Conservation (phyloP, 139 green algal genomes). For the Chlorella sp. region DNA sequence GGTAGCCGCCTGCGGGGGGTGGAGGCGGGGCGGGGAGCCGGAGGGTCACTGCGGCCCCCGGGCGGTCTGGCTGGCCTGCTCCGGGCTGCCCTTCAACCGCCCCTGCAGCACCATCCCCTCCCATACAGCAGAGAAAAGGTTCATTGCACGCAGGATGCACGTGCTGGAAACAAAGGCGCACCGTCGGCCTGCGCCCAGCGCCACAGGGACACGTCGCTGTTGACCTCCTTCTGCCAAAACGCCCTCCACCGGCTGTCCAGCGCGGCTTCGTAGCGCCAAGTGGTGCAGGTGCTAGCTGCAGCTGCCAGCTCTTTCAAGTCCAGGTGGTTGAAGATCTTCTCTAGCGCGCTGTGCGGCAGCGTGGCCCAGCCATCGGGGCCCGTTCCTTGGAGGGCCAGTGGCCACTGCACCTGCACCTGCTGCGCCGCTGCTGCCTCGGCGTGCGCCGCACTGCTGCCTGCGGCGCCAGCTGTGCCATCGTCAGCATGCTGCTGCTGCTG, state of each 20-base stretch:
- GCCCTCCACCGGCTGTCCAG: constrained; percentile 22
- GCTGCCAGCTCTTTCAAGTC: constrained; percentile 25
- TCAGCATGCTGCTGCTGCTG: neutral
- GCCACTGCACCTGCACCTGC: neutral
- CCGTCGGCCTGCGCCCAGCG: constrained; percentile 33
- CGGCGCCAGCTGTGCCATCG: neutral
- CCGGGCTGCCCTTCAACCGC: neutral
- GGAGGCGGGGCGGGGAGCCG: neutral
- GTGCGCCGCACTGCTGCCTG: neutral
- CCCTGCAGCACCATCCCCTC: neutral
- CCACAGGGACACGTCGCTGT: constrained; percentile 30
- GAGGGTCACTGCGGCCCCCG: neutral
- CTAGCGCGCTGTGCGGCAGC: neutral
- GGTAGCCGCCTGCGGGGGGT: constrained; percentile 36
- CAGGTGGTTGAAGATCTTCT: constrained; percentile 9
- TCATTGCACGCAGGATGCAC: too few relatives aligned
- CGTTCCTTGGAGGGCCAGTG: neutral
- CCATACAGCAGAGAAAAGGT: too few relatives aligned
- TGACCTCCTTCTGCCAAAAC: constrained; percentile 31
- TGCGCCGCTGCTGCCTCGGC: neutral
- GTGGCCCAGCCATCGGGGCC: neutral
- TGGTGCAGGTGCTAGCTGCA: constrained; percentile 18
- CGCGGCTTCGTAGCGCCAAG: constrained; percentile 28
- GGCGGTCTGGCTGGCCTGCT: neutral
- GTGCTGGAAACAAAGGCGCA: neutral